Percentiles rank a stretch among this genome's conserved stretches.
Evolutionary conservation across 495 filamentous ascomycete genomes (phyloP).

Genomic region (Aspergillus sparsus): DNA sequence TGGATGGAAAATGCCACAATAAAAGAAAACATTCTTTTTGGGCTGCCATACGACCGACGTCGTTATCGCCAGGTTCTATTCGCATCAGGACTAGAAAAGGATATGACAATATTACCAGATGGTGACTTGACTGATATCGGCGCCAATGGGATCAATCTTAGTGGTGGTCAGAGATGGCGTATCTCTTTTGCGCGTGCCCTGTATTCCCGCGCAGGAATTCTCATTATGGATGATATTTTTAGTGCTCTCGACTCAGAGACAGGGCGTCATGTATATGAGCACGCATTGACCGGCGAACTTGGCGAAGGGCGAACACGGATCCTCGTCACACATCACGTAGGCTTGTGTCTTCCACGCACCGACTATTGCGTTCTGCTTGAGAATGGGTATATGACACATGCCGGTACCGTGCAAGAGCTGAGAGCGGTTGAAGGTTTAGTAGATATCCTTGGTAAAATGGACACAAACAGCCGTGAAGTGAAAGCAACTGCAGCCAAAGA

Average conservation of each 20-base stretch:
- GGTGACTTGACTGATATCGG: constrained; percentile 76
- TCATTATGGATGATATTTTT: constrained; percentile 81
- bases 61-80: constrained; percentile 65
- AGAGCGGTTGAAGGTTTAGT: constrained; percentile 56
- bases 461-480: constrained; percentile 40
- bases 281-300: constrained; percentile 67
- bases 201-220: constrained; percentile 74
- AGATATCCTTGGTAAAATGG: constrained; percentile 56
- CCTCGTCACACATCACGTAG: constrained; percentile 75
- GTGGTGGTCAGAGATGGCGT: constrained; percentile 77
- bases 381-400: constrained; percentile 62
- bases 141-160: constrained; percentile 77
- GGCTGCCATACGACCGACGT: constrained; percentile 63
- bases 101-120: constrained; percentile 68
- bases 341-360: constrained; percentile 66
- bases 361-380: constrained; percentile 68
- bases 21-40: constrained; percentile 70
- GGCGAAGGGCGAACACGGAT: constrained; percentile 69
- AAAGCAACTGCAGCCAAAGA: constrained; percentile 13
- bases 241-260: constrained; percentile 65
- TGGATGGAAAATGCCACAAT: constrained; percentile 82
- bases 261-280: constrained; percentile 72
- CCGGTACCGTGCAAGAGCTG: constrained; percentile 46
- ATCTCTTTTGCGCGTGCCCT: constrained; percentile 75
- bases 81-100: constrained; percentile 68